phyloP scores from a whole-genome alignment of 371 early-diverging fungal genomes.

The Lichtheimia ramosa region DNA sequence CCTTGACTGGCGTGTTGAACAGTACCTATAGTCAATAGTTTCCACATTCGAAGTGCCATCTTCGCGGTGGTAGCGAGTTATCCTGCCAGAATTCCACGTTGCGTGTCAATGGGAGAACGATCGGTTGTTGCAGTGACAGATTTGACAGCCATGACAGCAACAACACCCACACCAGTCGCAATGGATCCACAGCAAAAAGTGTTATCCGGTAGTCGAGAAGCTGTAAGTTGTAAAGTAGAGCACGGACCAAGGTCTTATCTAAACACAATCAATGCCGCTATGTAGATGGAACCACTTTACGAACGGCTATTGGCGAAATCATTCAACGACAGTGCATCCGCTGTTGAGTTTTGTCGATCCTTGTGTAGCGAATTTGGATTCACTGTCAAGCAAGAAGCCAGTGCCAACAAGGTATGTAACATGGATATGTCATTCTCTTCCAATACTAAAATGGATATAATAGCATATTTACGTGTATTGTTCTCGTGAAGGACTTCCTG shows the following conservation, averaged over 20 bases:
- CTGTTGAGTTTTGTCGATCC: conserved; percentile 38
- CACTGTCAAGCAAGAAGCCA: conserved; percentile 37
- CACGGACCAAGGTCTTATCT: too few species aligned
- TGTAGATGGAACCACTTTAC: conserved; percentile 39
- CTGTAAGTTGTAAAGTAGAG: too few species aligned
- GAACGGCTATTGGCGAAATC: conserved; percentile 26
- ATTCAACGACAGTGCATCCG: conserved; percentile 33
- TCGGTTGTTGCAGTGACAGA: background rate
- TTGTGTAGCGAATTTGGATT: conserved; percentile 38
- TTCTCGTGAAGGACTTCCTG: conserved; percentile 57
- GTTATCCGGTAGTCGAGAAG: too few species aligned
- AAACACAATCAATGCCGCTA: too few species aligned
- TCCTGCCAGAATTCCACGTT: conserved; percentile 5
- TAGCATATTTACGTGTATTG: conserved; percentile 55
- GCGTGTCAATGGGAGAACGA: background rate
- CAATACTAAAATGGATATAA: too few species aligned
- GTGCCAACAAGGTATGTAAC: conserved; percentile 34
- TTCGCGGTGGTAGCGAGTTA: conserved; percentile 12
- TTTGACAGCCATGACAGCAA: conserved; percentile 1
- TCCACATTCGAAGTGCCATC: too few species aligned
- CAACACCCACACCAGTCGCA: background rate
- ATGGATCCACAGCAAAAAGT: background rate
- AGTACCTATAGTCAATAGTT: too few species aligned
- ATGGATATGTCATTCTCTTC: too few species aligned
- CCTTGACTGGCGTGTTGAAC: background rate